phyloP scores from a whole-genome alignment of 306 rosid species.

The Medicago lupulina region DNA sequence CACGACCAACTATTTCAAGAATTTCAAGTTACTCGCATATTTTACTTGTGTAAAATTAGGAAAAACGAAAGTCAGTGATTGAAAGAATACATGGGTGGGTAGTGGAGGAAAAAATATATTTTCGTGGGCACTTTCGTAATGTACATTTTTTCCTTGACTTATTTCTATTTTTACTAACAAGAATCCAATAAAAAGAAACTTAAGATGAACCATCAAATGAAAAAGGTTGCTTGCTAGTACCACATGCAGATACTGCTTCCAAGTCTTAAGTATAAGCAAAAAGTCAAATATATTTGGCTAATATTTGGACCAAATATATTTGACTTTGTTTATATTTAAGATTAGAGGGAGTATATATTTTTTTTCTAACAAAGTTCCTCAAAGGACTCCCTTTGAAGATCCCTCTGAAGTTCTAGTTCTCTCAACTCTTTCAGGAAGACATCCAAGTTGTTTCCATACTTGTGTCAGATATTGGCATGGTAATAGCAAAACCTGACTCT shows the following conservation, averaged over 20 bases:
- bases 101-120: no score
- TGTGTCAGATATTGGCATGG: conserved; percentile 40
- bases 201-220: background rate
- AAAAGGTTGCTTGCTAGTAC: background rate
- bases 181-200: background rate
- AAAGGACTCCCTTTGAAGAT: conserved; percentile 2
- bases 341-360: background rate
- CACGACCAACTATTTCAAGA: no score
- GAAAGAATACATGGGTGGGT: no score
- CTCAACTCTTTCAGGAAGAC: conserved; percentile 41
- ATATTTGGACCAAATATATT: background rate
- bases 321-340: no score
- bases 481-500: conserved; percentile 44
- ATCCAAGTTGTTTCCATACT: conserved; percentile 38
- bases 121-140: no score
- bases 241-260: background rate
- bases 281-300: background rate
- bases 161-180: background rate
- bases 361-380: conserved; percentile 29
- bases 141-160: background rate
- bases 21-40: no score
- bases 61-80: no score
- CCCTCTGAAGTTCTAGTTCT: background rate
- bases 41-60: no score
- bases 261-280: no score